Base-by-base conservation (phyloP, 2,329 filamentous ascomycete species). In the Colletotrichum tanaceti region DNA sequence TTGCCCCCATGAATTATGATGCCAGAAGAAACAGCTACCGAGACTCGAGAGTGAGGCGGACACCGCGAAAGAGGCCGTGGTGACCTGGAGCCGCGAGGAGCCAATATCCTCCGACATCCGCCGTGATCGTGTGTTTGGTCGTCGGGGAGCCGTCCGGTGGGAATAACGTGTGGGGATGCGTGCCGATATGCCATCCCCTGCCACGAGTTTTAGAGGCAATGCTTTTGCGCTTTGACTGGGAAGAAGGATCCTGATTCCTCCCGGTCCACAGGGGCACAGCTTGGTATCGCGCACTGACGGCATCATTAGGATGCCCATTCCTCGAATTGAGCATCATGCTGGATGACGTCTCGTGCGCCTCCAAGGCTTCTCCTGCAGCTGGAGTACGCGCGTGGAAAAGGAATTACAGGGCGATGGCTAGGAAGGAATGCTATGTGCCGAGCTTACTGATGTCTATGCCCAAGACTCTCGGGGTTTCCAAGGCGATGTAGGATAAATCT, bases 191-290 rank as follows among this genome's bases (percentile, higher is more conserved):
- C 28, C 28, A 32, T 32, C 28, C 7, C 7, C 20, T 50, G 10
- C 44, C 28, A 22, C 6, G 7, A 63, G 32, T 50, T 35, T 28
- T 57, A 14, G 22, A 32, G 16, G 18, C 22, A 18, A 43, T 18
- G 43, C 18, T 50, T 50, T 22, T 44, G 22, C 43, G 61, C 61
- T 57, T 49, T 35, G 61, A 54, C 50, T 54, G 22, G 11, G 22
- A 49, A 9, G 18, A 44, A 3, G 18, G 16, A 28, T n/a, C 24
- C n/a, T n/a, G n/a, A n/a, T n/a, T n/a, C n/a, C 9, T 11, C 20
- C n/a, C 4, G 16, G 18, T 35, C 20, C 14, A 24, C 47, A 50
- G 24, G 47, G 24, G 10, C 47, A 16, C 22, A 49, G 6, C 39
- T 39, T 28, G 59, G 13, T 22, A 18, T 35, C 24, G n/a, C 18